Percentiles rank a stretch among this genome's conserved stretches.
Evolutionary conservation across 2,329 filamentous ascomycete genomes (phyloP).

Genomic region (Fusarium poae): DNA sequence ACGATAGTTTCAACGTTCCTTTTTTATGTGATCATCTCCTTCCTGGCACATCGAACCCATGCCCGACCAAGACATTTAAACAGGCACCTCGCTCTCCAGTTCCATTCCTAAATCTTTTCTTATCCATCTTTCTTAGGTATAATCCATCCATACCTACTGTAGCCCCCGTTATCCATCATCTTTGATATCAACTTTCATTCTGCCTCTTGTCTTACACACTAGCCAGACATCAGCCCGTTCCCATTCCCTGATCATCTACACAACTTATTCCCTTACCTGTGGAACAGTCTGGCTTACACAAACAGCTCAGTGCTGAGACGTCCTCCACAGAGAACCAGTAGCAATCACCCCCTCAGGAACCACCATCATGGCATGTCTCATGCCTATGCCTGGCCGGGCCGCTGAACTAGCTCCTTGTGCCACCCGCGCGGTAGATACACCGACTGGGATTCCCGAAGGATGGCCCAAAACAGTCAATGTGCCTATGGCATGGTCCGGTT

Average conservation of each 20-base stretch:
- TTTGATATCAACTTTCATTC: slow-evolving; percentile 19
- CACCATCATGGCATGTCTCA: slow-evolving; percentile 39
- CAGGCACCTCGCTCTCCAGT: slow-evolving; percentile 22
- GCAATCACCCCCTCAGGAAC: slow-evolving; percentile 18
- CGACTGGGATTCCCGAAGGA: slow-evolving; percentile 60
- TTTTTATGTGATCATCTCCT: slow-evolving; percentile 15
- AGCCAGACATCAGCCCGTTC: slow-evolving; percentile 16
- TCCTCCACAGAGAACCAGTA: slow-evolving; percentile 16
- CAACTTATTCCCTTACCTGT: slow-evolving; percentile 8
- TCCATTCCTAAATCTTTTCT: slow-evolving; percentile 12
- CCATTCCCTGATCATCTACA: slow-evolving; percentile 9
- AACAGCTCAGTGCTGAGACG: slow-evolving; percentile 24
- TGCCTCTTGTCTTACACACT: no score
- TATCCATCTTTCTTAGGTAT: slow-evolving; percentile 18
- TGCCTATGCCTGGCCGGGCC: slow-evolving; percentile 33
- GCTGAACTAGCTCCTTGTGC: slow-evolving; percentile 45
- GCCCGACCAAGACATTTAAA: slow-evolving; percentile 39
- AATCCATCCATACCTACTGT: slow-evolving; percentile 18
- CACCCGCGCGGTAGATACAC: slow-evolving; percentile 51
- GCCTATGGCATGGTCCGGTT: slow-evolving; percentile 65
- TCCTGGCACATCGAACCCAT: neutral
- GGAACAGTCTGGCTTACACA: slow-evolving; percentile 25
- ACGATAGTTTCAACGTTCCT: slow-evolving; percentile 22
- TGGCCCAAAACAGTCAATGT: slow-evolving; percentile 62
- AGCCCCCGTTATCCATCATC: slow-evolving; percentile 21